These are phyloP conservation scores for Acacia pycnantha DNA, from an alignment of 331 rosid genomes.

Conservation along the genomic window DNA sequence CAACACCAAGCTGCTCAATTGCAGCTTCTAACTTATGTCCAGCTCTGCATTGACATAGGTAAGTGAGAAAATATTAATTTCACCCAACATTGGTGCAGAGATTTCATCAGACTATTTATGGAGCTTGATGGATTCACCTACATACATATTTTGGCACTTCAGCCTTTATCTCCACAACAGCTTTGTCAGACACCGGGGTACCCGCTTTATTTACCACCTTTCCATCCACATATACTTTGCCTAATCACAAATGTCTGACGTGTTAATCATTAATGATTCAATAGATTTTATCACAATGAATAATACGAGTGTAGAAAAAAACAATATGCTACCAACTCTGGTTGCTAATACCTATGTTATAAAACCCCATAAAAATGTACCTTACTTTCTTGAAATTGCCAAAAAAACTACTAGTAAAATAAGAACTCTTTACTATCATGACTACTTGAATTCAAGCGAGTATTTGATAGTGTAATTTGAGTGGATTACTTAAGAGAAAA, in stretches of 20 bases:
- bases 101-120: not conserved
- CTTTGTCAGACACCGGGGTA: slow-evolving; percentile 75
- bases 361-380: not conserved
- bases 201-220: slow-evolving; percentile 83
- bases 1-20: slow-evolving; percentile 71
- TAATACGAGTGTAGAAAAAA: not conserved
- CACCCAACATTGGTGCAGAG: slow-evolving; percentile 7
- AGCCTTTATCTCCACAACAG: slow-evolving; percentile 76
- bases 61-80: slow-evolving; percentile 13
- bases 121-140: slow-evolving; percentile 71
- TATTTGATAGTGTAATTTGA: not conserved
- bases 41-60: slow-evolving; percentile 53
- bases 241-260: slow-evolving; percentile 35
- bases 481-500: not conserved
- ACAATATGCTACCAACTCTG: not conserved
- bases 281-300: not conserved
- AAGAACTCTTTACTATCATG: not conserved
- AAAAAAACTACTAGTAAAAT: not conserved
- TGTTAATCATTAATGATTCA: not conserved
- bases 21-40: slow-evolving; percentile 97
- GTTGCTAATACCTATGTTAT: slow-evolving; percentile 9
- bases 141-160: slow-evolving; percentile 98
- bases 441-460: not conserved
- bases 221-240: slow-evolving; percentile 86
- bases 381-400: slow-evolving; percentile 3